phyloP scores from a whole-genome alignment of 495 filamentous ascomycete genomes.

The Penicillium goetzii region DNA sequence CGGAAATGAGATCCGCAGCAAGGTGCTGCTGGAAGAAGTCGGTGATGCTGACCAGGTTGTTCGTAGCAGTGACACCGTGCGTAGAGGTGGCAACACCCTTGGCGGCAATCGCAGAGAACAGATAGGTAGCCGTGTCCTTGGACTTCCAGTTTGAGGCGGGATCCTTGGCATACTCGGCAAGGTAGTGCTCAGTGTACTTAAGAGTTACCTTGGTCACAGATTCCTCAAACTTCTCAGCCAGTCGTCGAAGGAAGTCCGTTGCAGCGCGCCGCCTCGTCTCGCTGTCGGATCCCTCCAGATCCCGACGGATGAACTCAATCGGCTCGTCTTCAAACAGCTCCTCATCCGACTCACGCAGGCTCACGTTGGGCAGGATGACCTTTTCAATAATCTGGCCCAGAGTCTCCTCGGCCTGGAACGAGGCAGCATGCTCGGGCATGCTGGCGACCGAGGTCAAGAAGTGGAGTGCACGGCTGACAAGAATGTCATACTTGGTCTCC shows the following conservation, averaged over 20 bases:
- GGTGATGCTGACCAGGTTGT: slow-evolving; percentile 79
- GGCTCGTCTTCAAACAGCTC: slow-evolving; percentile 98
- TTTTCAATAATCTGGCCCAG: slow-evolving; percentile 87
- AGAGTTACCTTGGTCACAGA: slow-evolving; percentile 80
- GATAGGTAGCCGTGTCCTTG: slow-evolving; percentile 95
- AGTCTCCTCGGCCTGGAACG: slow-evolving; percentile 79
- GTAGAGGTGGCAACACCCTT: slow-evolving; percentile 83
- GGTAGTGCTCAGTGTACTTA: slow-evolving; percentile 79
- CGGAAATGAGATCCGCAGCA: slow-evolving; percentile 75
- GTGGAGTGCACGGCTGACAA: slow-evolving; percentile 92
- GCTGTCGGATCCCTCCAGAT: slow-evolving; percentile 94
- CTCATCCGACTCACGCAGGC: slow-evolving; percentile 85
- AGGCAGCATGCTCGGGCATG: slow-evolving; percentile 72
- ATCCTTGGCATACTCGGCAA: slow-evolving; percentile 67
- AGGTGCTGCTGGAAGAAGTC: slow-evolving; percentile 92
- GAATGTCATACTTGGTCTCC: slow-evolving; percentile 89
- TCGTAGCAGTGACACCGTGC: slow-evolving; percentile 88
- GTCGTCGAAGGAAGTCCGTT: slow-evolving; percentile 86
- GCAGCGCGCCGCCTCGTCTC: slow-evolving; percentile 90
- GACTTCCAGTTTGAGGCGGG: slow-evolving; percentile 84
- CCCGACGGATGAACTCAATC: slow-evolving; percentile 95
- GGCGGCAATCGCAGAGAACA: slow-evolving; percentile 91
- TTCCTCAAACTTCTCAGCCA: slow-evolving; percentile 84
- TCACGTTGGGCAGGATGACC: slow-evolving; percentile 91
- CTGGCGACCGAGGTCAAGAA: slow-evolving; percentile 89